phyloP scores from a whole-genome alignment of 2,329 filamentous ascomycete species.

The Aaosphaeria arxii region DNA sequence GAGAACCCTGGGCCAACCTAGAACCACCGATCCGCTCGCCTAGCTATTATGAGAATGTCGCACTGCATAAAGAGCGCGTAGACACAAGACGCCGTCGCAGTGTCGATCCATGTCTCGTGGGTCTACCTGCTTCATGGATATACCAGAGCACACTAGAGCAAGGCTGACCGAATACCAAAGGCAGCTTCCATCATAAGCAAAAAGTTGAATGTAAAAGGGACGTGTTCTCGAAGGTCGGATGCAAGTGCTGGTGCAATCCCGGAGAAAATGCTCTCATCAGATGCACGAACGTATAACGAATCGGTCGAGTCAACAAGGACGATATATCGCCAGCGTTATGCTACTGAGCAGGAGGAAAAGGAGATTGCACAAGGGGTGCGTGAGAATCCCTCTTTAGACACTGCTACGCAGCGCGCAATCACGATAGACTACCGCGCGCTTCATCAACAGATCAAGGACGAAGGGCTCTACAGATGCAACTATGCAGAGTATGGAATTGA shows the following conservation, averaged over 20 bases:
- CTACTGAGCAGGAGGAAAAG: slow-evolving; percentile 30
- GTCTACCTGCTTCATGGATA: too few species aligned
- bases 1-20: slow-evolving; percentile 56
- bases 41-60: slow-evolving; percentile 31
- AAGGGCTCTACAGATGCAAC: slow-evolving; percentile 58
- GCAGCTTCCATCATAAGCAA: too few species aligned
- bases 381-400: slow-evolving; percentile 53
- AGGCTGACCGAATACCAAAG: too few species aligned
- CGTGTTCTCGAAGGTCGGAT: too few species aligned
- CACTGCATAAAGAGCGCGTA: not conserved
- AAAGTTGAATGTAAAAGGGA: too few species aligned
- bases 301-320: too few species aligned
- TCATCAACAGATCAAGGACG: slow-evolving; percentile 53
- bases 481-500: slow-evolving; percentile 61
- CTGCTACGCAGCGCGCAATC: slow-evolving; percentile 55
- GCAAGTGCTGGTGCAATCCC: too few species aligned
- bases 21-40: slow-evolving; percentile 58
- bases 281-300: too few species aligned
- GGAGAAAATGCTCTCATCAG: too few species aligned
- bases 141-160: too few species aligned
- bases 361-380: slow-evolving; percentile 36
- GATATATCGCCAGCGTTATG: slow-evolving; percentile 19
- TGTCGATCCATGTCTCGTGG: too few species aligned
- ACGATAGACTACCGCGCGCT: slow-evolving; percentile 54
- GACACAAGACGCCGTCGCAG: too few species aligned